Evolutionary conservation across 2,329 filamentous ascomycete species (phyloP).

Genomic region (Gliomastix tumulicola): DNA sequence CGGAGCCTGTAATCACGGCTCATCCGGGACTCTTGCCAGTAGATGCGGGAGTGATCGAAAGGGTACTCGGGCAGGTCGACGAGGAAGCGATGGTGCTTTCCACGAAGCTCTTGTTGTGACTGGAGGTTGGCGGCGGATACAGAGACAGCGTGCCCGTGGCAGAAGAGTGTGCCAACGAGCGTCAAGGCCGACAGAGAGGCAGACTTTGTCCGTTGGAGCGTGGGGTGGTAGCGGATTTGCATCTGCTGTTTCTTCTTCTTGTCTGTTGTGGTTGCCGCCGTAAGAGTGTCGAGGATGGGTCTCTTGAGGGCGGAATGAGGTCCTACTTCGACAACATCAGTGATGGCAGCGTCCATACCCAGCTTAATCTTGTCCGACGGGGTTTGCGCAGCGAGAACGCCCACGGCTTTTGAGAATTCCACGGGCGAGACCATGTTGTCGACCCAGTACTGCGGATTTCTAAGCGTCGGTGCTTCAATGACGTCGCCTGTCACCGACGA

Average conservation of each 20-base stretch:
- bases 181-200: constrained; percentile 8
- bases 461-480: neutral
- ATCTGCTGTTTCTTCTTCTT: neutral
- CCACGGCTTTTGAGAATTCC: constrained; percentile 19
- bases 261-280: neutral
- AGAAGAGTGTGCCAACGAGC: constrained; percentile 30
- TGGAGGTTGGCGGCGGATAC: constrained; percentile 32
- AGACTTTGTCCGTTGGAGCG: constrained; percentile 13
- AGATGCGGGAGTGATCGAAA: constrained; percentile 24
- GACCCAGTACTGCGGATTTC: constrained; percentile 20
- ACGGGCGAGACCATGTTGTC: constrained; percentile 25
- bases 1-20: constrained; percentile 19
- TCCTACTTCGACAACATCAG: constrained; percentile 7
- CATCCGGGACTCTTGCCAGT: constrained; percentile 22
- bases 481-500: neutral
- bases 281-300: constrained; percentile 10
- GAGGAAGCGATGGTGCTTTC: constrained; percentile 9
- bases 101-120: too few species aligned
- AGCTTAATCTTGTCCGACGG: neutral
- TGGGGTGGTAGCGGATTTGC: constrained; percentile 2
- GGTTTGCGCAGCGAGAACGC: neutral
- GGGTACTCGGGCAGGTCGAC: constrained; percentile 24
- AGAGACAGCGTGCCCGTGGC: constrained; percentile 30
- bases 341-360: constrained; percentile 1
- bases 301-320: constrained; percentile 8